Evolutionary conservation across 2,329 filamentous ascomycete genomes (phyloP), one percentile per base, ranked within the genome.

Genomic region (Phyllosticta capitalensis): DNA sequence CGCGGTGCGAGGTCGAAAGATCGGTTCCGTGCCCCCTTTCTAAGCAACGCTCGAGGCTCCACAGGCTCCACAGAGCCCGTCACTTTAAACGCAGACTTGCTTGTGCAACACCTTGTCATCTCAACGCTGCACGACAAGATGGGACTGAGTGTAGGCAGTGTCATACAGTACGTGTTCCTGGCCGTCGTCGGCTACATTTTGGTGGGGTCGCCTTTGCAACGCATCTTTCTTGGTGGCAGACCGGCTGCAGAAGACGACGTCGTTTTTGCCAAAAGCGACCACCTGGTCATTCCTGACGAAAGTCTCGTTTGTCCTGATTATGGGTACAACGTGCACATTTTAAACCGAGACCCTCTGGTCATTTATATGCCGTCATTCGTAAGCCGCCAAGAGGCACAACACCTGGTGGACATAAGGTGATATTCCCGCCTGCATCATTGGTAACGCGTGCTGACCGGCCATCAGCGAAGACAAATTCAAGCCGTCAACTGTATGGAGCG

Each of bases 311-410:
- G 77, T 64, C 61, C 64, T 6, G 63, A 66, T 38, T 74, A 77
- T 66, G 61, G 62, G 3, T 76, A 75, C 59, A 66, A 66, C 38
- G 66, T 79, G 1, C 78, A 81, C 64, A 71, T 85, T 5, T 73
- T 84, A 56, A 79, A 75, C 19, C 71, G 76, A 17, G 75, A 78
- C 52, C 83, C 83, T 2, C 67, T 85, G 62, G 73, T 86, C 6
- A 73, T 85, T 17, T 84, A 85, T 67, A 77, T 85, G 53, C 79
- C 83, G 65, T 72, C 75, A 38, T 85, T 84, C 66, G 62, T 85
- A 38, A 77, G 72, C 17, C 65, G 65, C 1, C 64, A 68, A 1
- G 82, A 85, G 67, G 74, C 75, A 12, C 68, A 74, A n/a, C 75
- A 81, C 64, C 68, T 84, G 28, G 70, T 84, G 7, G 66, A 72